Base-by-base conservation (phyloP, 495 filamentous ascomycete genomes). In the Lindgomyces ingoldianus region DNA sequence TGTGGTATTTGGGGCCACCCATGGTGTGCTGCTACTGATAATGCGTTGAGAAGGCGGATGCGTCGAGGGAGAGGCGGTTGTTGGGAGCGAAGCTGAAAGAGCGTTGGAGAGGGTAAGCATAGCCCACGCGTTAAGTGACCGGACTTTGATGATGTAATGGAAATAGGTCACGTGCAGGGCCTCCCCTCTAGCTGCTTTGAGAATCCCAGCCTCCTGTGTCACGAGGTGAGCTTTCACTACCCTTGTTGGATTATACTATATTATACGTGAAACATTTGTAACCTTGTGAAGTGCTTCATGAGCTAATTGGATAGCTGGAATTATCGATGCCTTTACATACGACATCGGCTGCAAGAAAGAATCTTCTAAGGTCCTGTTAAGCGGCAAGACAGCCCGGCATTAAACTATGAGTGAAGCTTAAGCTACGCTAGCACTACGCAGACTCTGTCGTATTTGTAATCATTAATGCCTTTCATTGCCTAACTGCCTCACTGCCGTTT, bases 1-100 rank as follows among this genome's bases (percentile, higher is more conserved):
- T 73, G 33, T 71, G 59, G 60, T 79, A 80, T 62, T 78, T 78
- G 22, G 76, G 68, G 44, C 72, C 64, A 9, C 71, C 62, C 74
- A 75, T 76, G 42, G 39, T 60, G n/a, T 19, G 27, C 19, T 42
- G 11, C 18, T 18, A 26, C 1, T 21, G 33, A 12, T 53, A 4
- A 10, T 26, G 30, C 46, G 58, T 26, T 33, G 44, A 26, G 46
- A 26, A 18, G 12, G 33, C 18, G 3, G 51, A 55, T 41, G 16
- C 18, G 24, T 21, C 51, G 30, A 29, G 12, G 51, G 11, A 11
- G 51, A 10, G 9, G 29, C 21, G 29, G 21, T 24, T 1, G 42
- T 39, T 12, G 42, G 16, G 45, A 42, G 46, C 26, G 57, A 50
- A 18, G 45, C 50, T 48, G 57, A 60, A 50, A 25, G 27, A 50